Evolutionary conservation across 768 basidiomycete genomes (phyloP).

Genomic region (Pluteus cervinus): DNA sequence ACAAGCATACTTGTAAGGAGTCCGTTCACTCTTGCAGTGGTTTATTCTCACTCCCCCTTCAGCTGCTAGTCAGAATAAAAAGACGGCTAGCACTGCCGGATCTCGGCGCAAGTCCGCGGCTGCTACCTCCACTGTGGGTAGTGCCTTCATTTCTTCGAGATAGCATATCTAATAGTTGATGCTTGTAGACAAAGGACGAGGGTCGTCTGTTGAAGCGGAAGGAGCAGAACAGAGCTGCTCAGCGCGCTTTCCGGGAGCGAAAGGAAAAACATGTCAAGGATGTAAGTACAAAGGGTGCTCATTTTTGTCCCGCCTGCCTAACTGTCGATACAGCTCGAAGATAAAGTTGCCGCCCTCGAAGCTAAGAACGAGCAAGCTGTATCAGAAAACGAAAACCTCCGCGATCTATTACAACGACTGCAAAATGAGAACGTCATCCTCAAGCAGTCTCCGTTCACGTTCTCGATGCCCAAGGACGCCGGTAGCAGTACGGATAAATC

Average conservation of each 20-base stretch:
- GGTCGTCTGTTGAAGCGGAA: constrained; percentile 79
- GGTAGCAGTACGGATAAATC: constrained; percentile 8
- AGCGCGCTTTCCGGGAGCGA: constrained; percentile 94
- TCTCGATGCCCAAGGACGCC: constrained; percentile 53
- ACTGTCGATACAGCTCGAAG: constrained; percentile 62
- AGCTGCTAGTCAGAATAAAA: constrained; percentile 22
- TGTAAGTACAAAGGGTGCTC: constrained; percentile 42
- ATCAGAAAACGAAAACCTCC: constrained; percentile 84
- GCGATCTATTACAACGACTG: constrained; percentile 76
- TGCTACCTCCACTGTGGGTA: constrained; percentile 21
- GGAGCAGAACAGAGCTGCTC: constrained; percentile 95
- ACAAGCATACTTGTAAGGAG: constrained; percentile 61
- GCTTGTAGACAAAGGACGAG: constrained; percentile 53
- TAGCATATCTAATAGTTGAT: constrained; percentile 2
- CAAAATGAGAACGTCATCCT: constrained; percentile 84
- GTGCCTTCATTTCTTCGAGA: constrained; percentile 1
- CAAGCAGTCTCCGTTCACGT: constrained; percentile 81
- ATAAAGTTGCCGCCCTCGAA: constrained; percentile 83
- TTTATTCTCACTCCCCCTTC: constrained; percentile 1
- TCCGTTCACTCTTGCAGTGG: neutral
- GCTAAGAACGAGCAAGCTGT: constrained; percentile 67
- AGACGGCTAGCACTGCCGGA: constrained; percentile 15
- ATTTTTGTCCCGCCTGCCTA: constrained; percentile 3
- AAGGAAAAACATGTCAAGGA: constrained; percentile 98
- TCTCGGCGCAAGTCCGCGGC: constrained; percentile 31